Conservation (phyloP, 768 basidiomycete species). For the Bullera alba region DNA sequence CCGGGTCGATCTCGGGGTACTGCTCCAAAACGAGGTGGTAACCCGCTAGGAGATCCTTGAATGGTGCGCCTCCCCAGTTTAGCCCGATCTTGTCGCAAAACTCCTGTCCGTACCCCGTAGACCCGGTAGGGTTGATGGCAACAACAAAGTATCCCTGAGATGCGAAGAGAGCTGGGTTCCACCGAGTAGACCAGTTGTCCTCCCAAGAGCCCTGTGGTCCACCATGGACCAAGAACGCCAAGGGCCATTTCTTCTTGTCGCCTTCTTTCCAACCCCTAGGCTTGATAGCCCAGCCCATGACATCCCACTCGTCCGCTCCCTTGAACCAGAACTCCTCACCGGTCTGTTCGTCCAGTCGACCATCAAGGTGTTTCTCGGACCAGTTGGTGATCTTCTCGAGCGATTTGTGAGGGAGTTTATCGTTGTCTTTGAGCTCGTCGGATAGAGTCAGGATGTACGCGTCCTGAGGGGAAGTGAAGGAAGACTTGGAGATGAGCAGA, state of each 20-base stretch:
- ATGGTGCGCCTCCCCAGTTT: slow-evolving; percentile 46
- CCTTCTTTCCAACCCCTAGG: slow-evolving; percentile 68
- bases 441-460: slow-evolving; percentile 56
- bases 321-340: slow-evolving; percentile 82
- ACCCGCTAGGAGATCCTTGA: slow-evolving; percentile 46
- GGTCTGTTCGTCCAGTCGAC: slow-evolving; percentile 32
- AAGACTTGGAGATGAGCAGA: slow-evolving; percentile 66
- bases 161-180: slow-evolving; percentile 67
- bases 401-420: slow-evolving; percentile 22
- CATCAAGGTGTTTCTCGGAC: slow-evolving; percentile 52
- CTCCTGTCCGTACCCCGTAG: slow-evolving; percentile 80
- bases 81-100: slow-evolving; percentile 42
- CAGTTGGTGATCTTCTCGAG: slow-evolving; percentile 61
- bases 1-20: slow-evolving; percentile 46
- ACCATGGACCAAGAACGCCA: slow-evolving; percentile 62
- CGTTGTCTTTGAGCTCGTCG: slow-evolving; percentile 49
- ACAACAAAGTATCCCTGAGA: slow-evolving; percentile 67
- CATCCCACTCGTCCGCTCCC: slow-evolving; percentile 64
- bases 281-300: slow-evolving; percentile 79
- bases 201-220: slow-evolving; percentile 63
- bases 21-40: slow-evolving; percentile 35
- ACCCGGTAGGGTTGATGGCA: slow-evolving; percentile 87
- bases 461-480: slow-evolving; percentile 72
- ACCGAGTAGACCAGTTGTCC: slow-evolving; percentile 78
- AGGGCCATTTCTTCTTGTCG: not conserved